phyloP scores from a whole-genome alignment of 176 grass and related monocot genomes.

The Saccharum officinarum region DNA sequence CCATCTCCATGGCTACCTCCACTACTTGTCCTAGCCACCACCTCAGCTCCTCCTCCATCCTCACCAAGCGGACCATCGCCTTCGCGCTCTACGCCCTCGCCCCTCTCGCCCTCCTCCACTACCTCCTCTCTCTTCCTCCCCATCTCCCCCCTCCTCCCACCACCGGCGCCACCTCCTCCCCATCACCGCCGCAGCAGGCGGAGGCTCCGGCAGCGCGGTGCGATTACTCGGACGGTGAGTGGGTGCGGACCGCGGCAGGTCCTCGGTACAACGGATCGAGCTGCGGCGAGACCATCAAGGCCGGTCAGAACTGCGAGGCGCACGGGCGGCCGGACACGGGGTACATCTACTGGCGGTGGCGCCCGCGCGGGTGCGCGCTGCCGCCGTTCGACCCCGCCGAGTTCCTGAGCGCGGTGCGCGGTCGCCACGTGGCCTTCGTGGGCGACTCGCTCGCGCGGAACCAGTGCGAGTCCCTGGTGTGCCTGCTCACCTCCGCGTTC shows the following conservation, averaged over 20 bases:
- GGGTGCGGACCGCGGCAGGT: constrained; percentile 32
- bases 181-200: background rate
- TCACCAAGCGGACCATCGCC: constrained; percentile 42
- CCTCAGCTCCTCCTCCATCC: background rate
- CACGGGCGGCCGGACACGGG: constrained; percentile 69
- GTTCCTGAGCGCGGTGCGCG: constrained; percentile 50
- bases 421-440: constrained; percentile 68
- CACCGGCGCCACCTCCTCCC: background rate
- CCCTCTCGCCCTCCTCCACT: constrained; percentile 44
- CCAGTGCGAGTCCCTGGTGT: constrained; percentile 73
- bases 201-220: constrained; percentile 8
- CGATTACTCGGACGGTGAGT: constrained; percentile 61
- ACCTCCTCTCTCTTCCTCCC: constrained; percentile 35
- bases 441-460: constrained; percentile 75
- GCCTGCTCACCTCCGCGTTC: constrained; percentile 52
- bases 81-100: constrained; percentile 34
- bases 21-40: background rate
- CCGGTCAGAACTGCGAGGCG: constrained; percentile 67
- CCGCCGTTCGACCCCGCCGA: constrained; percentile 44
- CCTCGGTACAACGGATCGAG: constrained; percentile 68
- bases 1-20: constrained; percentile 22
- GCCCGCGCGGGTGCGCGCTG: constrained; percentile 50
- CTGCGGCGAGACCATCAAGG: constrained; percentile 70
- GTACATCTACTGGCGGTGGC: constrained; percentile 75
- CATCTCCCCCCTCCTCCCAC: background rate